These are phyloP conservation scores for Colletotrichum australisinense DNA, from an alignment of 2,329 filamentous ascomycete genomes.

Conservation along the genomic window DNA sequence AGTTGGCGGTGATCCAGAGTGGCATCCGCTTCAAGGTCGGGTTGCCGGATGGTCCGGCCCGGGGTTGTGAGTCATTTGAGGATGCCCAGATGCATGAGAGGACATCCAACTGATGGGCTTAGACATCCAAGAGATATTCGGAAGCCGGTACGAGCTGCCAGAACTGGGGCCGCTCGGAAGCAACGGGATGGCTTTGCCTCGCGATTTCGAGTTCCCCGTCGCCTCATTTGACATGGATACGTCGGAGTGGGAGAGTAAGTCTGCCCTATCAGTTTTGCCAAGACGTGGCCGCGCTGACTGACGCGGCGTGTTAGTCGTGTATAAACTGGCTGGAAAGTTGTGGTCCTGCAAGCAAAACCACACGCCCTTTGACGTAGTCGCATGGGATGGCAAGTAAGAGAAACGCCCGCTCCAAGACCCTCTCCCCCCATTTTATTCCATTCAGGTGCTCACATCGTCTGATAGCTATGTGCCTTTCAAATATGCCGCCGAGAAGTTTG, in stretches of 20 bases:
- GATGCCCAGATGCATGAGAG: not conserved
- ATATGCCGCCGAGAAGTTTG: constrained; percentile 63
- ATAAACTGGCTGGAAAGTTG: constrained; percentile 69
- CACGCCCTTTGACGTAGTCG: constrained; percentile 74
- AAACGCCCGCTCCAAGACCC: constrained; percentile 49
- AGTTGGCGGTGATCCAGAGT: constrained; percentile 72
- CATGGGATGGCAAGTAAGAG: constrained; percentile 74
- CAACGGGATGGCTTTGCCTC: constrained; percentile 71
- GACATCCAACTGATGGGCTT: constrained; percentile 19
- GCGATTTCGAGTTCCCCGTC: constrained; percentile 72
- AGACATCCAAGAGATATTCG: constrained; percentile 73
- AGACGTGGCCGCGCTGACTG: constrained; percentile 6
- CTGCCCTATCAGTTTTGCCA: not conserved
- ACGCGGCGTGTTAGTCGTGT: constrained; percentile 52
- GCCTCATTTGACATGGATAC: constrained; percentile 58
- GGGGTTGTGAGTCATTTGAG: constrained; percentile 56
- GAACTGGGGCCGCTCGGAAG: constrained; percentile 74
- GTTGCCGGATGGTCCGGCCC: constrained; percentile 65
- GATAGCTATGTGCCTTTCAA: constrained; percentile 52
- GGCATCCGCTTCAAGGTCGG: constrained; percentile 70
- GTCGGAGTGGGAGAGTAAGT: constrained; percentile 38
- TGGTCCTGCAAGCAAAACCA: constrained; percentile 69
- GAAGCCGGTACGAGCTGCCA: constrained; percentile 71
- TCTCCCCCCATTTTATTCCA: not conserved
- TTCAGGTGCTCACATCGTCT: not conserved